phyloP scores from a whole-genome alignment of 192 early-diverging fungal genomes.

The Coemansia sp. region DNA sequence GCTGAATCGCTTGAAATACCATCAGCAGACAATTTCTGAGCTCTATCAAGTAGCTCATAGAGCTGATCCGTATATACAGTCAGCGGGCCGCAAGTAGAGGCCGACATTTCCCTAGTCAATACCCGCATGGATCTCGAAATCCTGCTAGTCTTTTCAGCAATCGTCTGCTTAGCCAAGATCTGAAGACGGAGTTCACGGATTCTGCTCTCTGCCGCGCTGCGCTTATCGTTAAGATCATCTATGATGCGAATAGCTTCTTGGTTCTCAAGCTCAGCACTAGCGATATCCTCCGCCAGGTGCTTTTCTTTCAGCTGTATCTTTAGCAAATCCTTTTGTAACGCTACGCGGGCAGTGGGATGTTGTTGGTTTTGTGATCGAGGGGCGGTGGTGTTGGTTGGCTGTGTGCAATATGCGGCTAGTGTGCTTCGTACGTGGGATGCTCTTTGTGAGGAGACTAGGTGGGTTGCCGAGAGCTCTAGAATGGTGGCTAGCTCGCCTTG shows the following conservation, averaged over 20 bases:
- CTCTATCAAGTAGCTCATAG: not conserved
- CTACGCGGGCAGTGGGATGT: no score
- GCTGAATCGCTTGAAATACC: no score
- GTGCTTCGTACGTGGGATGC: slow-evolving; percentile 12
- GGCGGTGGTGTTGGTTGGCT: not conserved
- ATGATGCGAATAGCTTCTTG: slow-evolving; percentile 19
- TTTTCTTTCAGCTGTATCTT: slow-evolving; percentile 18
- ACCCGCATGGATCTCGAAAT: slow-evolving; percentile 20
- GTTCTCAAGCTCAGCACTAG: slow-evolving; percentile 20
- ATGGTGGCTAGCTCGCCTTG: slow-evolving; percentile 38
- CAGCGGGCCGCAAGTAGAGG: not conserved
- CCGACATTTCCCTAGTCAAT: slow-evolving; percentile 25
- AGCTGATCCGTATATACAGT: not conserved
- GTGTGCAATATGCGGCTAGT: slow-evolving; percentile 24
- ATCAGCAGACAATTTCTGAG: not conserved
- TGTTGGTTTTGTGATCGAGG: no score
- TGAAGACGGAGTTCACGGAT: slow-evolving; percentile 31
- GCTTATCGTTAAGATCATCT: slow-evolving; percentile 13
- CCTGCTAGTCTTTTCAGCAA: slow-evolving; percentile 29
- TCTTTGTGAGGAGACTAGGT: slow-evolving; percentile 29
- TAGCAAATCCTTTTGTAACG: slow-evolving; percentile 10
- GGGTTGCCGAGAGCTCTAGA: slow-evolving; percentile 25
- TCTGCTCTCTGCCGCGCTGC: slow-evolving; percentile 14
- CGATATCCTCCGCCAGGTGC: slow-evolving; percentile 5
- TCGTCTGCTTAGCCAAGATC: slow-evolving; percentile 33